These are phyloP conservation scores for Colletotrichum orbiculare DNA, from an alignment of 2,329 filamentous ascomycete genomes.

Conservation along the genomic window DNA sequence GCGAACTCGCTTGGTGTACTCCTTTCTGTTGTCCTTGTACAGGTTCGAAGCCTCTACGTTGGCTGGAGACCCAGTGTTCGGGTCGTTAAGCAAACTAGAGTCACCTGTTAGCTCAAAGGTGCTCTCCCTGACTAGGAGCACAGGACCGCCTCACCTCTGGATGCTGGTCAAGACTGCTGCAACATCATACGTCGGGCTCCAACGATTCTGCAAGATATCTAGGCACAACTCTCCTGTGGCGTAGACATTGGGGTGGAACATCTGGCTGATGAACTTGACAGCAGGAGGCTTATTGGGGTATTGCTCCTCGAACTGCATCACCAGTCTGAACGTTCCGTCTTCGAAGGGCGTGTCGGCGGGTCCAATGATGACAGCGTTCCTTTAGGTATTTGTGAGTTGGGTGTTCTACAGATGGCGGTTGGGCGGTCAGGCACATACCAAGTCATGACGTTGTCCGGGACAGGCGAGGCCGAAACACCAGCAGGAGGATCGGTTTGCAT, in stretches of 20 bases:
- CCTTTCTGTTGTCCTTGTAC: constrained; percentile 97
- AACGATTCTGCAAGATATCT: constrained; percentile 96
- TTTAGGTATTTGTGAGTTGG: constrained; percentile 50
- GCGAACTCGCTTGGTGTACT: constrained; percentile 93
- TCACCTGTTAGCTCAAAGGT: constrained; percentile 6
- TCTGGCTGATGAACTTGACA: constrained; percentile 98
- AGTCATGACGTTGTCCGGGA: constrained; percentile 97
- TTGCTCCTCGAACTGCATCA: constrained; percentile 99
- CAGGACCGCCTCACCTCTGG: constrained; percentile 75
- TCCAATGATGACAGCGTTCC: constrained; percentile 98
- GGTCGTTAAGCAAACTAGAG: constrained; percentile 89
- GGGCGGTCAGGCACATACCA: constrained; percentile 69
- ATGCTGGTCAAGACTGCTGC: constrained; percentile 97
- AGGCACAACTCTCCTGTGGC: constrained; percentile 95
- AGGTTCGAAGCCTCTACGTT: constrained; percentile 98
- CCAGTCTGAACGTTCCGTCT: constrained; percentile 95
- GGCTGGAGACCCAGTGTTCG: constrained; percentile 97
- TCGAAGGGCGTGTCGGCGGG: constrained; percentile 98
- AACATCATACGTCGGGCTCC: constrained; percentile 99
- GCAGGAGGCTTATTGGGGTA: constrained; percentile 98
- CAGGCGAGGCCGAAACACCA: constrained; percentile 94
- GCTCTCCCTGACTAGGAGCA: neutral
- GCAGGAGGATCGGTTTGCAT: constrained; percentile 99
- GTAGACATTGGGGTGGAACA: constrained; percentile 99
- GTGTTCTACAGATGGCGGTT: neutral